Evolutionary conservation across 176 grass and related monocot species (phyloP).

Genomic region (Ensete glaucum): DNA sequence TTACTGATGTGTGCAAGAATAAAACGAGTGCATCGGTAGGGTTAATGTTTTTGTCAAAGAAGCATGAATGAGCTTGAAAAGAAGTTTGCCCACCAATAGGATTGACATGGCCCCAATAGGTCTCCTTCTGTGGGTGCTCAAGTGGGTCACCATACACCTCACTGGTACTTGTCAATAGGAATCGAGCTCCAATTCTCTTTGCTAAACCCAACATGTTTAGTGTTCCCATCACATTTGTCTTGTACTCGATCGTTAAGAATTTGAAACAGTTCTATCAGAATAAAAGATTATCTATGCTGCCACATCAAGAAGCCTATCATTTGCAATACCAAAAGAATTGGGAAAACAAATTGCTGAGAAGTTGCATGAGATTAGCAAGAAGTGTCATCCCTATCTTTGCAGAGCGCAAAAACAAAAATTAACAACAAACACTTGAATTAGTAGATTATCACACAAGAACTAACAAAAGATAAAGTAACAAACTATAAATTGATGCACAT

Average conservation of each 20-base stretch:
- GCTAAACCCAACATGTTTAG: conserved; percentile 96
- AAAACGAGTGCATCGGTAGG: not conserved
- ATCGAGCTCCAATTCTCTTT: conserved; percentile 83
- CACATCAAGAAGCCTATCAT: not conserved
- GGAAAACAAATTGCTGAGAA: not conserved
- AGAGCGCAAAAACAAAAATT: not conserved
- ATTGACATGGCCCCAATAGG: conserved; percentile 97
- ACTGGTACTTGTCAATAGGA: conserved; percentile 89
- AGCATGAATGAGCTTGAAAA: conserved; percentile 1
- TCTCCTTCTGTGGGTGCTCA: conserved; percentile 96
- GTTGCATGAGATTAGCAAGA: not conserved
- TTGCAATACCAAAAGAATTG: not conserved
- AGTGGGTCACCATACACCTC: conserved; percentile 94
- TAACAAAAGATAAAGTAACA: not conserved
- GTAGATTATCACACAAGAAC: not conserved
- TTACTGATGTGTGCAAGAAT: not conserved
- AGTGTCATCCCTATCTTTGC: not conserved
- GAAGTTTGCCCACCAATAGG: conserved; percentile 59
- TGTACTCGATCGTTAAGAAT: conserved; percentile 57
- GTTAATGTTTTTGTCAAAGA: not conserved
- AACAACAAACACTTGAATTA: not conserved
- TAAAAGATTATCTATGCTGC: not conserved
- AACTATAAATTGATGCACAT: no score
- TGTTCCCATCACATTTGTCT: conserved; percentile 98
- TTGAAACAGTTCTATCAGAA: not conserved